phyloP scores from a whole-genome alignment of 805 yeast species.

The Wickerhamiella allomyrinae region DNA sequence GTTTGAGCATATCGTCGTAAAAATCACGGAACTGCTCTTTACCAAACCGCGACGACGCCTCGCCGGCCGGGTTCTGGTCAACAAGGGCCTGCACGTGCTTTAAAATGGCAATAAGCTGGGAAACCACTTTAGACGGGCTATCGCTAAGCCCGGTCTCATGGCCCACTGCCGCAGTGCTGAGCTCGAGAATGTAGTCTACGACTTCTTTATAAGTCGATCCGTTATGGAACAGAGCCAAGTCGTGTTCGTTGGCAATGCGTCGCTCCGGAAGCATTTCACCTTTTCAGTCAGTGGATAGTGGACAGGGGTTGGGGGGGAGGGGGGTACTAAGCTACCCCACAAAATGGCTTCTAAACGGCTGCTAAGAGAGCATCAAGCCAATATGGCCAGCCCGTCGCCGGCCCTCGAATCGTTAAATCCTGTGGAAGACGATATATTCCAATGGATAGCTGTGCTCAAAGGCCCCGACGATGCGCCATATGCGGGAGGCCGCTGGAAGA shows the following conservation, averaged over 20 bases:
- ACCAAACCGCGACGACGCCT: conserved; percentile 73
- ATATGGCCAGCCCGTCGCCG: conserved; percentile 19
- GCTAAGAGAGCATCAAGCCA: conserved; percentile 20
- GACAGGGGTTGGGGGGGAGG: neutral
- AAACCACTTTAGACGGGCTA: conserved; percentile 21
- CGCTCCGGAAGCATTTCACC: conserved; percentile 14
- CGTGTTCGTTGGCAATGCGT: conserved; percentile 42
- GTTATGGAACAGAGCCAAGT: conserved; percentile 44
- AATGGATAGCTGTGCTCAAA: conserved; percentile 20
- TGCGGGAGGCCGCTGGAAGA: conserved; percentile 37
- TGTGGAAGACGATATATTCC: conserved; percentile 16
- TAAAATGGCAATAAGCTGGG: conserved; percentile 30
- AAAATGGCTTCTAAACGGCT: conserved; percentile 15
- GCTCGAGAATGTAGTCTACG: conserved; percentile 36
- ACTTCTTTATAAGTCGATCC: conserved; percentile 39
- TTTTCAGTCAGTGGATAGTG: neutral
- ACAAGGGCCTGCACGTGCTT: conserved; percentile 34
- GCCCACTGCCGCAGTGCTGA: conserved; percentile 57
- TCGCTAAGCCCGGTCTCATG: conserved; percentile 36
- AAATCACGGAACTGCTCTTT: conserved; percentile 77
- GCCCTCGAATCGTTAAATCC: conserved; percentile 18
- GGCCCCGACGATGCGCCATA: conserved; percentile 31
- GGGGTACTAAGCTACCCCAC: too few species aligned
- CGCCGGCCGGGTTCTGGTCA: conserved; percentile 47
- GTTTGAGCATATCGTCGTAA: conserved; percentile 44